Evolutionary conservation across 2,329 filamentous ascomycete genomes (phyloP).

Genomic region (Sporothrix euskadiensis): DNA sequence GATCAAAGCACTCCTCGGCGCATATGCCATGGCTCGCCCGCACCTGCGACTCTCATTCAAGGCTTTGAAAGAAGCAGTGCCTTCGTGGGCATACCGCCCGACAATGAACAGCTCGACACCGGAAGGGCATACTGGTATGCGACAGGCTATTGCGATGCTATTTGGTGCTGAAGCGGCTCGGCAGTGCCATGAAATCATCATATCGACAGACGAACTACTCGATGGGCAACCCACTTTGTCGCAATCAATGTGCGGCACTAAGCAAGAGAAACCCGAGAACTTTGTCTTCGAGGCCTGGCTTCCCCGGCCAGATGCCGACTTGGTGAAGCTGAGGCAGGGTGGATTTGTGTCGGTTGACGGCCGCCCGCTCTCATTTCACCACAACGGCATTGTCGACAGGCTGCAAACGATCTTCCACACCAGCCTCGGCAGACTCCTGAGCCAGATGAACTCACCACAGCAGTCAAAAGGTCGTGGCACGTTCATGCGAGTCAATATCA

Average conservation of each 20-base stretch:
- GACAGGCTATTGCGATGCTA: conserved; percentile 62
- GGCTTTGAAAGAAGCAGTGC: conserved; percentile 55
- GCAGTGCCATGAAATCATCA: conserved; percentile 25
- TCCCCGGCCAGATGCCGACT: conserved; percentile 52
- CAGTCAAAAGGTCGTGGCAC: conserved; percentile 46
- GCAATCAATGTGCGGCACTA: conserved; percentile 24
- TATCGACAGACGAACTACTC: conserved; percentile 3
- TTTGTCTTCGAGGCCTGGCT: conserved; percentile 60
- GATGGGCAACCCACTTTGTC: conserved; percentile 12
- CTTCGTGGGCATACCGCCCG: conserved; percentile 63
- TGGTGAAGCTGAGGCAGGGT: conserved; percentile 49
- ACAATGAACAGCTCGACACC: no score
- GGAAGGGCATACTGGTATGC: conserved; percentile 41
- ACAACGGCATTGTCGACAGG: conserved; percentile 60
- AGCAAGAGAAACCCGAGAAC: neutral
- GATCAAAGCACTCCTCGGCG: conserved; percentile 61
- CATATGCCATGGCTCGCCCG: conserved; percentile 67
- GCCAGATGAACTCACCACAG: conserved; percentile 18
- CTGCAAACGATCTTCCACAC: conserved; percentile 56
- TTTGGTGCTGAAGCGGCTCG: conserved; percentile 51
- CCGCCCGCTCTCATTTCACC: conserved; percentile 59
- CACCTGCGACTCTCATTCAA: conserved; percentile 62
- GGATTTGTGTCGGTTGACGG: conserved; percentile 68
- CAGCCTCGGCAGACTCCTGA: conserved; percentile 44
- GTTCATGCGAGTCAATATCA: conserved; percentile 65